Evolutionary conservation across 371 early-diverging fungal species (phyloP).

Genomic region (Pancytospora philotis): DNA sequence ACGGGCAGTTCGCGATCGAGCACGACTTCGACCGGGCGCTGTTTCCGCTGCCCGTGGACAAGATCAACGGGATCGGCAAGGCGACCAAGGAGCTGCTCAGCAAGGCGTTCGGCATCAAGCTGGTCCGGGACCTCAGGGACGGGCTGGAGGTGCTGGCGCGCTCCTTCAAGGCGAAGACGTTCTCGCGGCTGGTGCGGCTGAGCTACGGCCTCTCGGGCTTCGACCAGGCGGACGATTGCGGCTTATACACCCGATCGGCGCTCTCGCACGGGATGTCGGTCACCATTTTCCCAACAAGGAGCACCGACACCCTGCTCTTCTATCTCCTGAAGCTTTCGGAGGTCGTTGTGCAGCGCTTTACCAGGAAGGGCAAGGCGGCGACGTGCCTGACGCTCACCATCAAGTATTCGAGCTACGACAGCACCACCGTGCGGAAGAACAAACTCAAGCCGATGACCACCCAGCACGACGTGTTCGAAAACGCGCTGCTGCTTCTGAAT

Average conservation of each 20-base stretch:
- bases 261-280: constrained; percentile 6
- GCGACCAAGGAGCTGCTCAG: constrained; percentile 27
- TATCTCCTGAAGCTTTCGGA: constrained; percentile 12
- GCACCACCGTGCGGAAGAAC: constrained; percentile 14
- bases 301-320: constrained; percentile 9
- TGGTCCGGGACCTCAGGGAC: constrained; percentile 26
- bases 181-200: constrained; percentile 26
- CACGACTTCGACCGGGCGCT: constrained; percentile 26
- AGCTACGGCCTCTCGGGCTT: constrained; percentile 37
- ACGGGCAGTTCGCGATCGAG: constrained; percentile 27
- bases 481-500: constrained; percentile 4
- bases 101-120: constrained; percentile 26
- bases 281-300: constrained; percentile 28
- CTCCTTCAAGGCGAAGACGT: constrained; percentile 30
- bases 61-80: constrained; percentile 52
- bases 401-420: constrained; percentile 21
- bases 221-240: constrained; percentile 1
- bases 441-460: not conserved
- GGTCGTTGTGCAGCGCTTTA: constrained; percentile 1
- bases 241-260: not conserved
- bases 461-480: constrained; percentile 20
- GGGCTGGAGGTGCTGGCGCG: constrained; percentile 20
- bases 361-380: not conserved
- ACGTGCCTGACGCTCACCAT: constrained; percentile 20
- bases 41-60: constrained; percentile 19